Evolutionary conservation across 2,329 filamentous ascomycete genomes (phyloP).

Genomic region (Colletotrichum eleusines): DNA sequence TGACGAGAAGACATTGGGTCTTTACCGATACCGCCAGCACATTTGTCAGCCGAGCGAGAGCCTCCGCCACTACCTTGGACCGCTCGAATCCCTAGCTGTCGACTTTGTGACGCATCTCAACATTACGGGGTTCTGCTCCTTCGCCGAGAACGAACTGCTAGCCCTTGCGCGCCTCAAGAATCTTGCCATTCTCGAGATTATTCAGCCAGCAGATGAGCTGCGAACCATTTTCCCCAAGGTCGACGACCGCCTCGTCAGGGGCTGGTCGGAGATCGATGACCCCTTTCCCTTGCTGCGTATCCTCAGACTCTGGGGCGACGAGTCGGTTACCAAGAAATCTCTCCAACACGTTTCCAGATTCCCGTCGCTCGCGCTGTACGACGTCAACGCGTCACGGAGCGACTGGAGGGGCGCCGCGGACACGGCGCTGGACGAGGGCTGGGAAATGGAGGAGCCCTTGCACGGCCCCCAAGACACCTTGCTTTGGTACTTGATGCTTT

Average conservation of each 20-base stretch:
- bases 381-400: constrained; percentile 52
- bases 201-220: constrained; percentile 52
- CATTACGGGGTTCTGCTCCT: constrained; percentile 53
- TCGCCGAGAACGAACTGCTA: constrained; percentile 55
- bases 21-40: constrained; percentile 56
- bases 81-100: constrained; percentile 51
- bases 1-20: constrained; percentile 51
- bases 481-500: constrained; percentile 52
- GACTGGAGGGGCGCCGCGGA: constrained; percentile 52
- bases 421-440: constrained; percentile 48
- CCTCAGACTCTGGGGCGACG: constrained; percentile 59
- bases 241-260: constrained; percentile 59
- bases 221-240: constrained; percentile 52
- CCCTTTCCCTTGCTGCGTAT: constrained; percentile 62
- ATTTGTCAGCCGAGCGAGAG: constrained; percentile 52
- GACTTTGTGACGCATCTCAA: constrained; percentile 58
- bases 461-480: constrained; percentile 50
- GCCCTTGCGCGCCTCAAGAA: constrained; percentile 58
- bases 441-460: constrained; percentile 48
- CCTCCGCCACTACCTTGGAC: constrained; percentile 53
- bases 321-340: constrained; percentile 54
- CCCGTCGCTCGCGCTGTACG: constrained; percentile 59
- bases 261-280: constrained; percentile 56
- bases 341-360: constrained; percentile 57
- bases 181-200: constrained; percentile 61